Conservation (phyloP, 148 eudicot species). For the Nepenthes mirabilis region DNA sequence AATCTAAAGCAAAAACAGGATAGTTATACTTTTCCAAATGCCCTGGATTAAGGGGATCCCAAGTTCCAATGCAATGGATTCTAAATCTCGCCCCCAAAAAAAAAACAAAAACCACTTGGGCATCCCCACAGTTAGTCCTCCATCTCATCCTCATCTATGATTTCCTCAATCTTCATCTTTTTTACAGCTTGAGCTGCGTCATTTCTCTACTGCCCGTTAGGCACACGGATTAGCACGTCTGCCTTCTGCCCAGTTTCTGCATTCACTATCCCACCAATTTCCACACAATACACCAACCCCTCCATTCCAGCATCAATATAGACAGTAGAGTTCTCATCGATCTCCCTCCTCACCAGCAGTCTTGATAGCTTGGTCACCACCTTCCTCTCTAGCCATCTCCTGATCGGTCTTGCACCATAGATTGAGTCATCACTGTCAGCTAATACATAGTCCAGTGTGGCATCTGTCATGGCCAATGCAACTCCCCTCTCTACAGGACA, state of each 20-base stretch:
- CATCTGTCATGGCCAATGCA: conserved; percentile 71
- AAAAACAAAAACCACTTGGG: no score
- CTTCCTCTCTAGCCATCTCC: conserved; percentile 84
- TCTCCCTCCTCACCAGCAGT: conserved; percentile 55
- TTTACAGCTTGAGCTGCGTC: conserved; percentile 56
- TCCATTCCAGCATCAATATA: conserved; percentile 41
- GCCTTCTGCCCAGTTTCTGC: conserved; percentile 61
- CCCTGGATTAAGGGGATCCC: no score
- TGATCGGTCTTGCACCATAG: conserved; percentile 83
- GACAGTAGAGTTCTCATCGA: conserved; percentile 72
- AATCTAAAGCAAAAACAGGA: no score
- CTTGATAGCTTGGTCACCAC: conserved; percentile 69
- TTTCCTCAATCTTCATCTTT: conserved; percentile 59
- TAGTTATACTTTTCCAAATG: no score
- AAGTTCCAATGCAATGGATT: no score
- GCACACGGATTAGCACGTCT: conserved; percentile 49
- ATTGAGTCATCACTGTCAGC: conserved; percentile 82
- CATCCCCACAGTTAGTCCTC: conserved; percentile 5
- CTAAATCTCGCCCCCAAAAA: no score
- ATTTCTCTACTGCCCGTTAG: neutral
- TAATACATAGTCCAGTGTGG: conserved; percentile 62
- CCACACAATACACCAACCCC: conserved; percentile 43
- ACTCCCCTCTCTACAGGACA: conserved; percentile 77
- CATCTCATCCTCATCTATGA: conserved; percentile 51
- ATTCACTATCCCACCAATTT: conserved; percentile 69